Base-by-base conservation (phyloP, 2,329 filamentous ascomycete genomes). In the Penicillium sp. region DNA sequence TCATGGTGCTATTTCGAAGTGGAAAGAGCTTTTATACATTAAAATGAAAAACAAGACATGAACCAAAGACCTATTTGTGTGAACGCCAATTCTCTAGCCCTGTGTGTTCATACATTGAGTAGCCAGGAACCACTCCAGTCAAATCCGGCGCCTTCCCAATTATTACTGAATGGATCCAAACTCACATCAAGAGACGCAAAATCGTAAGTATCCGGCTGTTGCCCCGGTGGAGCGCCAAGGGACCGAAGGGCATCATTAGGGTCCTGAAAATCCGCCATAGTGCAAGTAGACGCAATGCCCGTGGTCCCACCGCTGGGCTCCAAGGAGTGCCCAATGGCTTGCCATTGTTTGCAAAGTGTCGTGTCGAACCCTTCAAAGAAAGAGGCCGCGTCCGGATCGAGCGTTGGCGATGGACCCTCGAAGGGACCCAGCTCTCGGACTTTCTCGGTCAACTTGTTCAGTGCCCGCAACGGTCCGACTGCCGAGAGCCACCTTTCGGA, bases 111-210 rank as follows among this genome's bases (percentile, higher is more conserved):
- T 31, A 64, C 23, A 57, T 62, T 64, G 8, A 66, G 58, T 15
- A 65, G 34, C 64, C 63, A 66, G 6, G 64, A 64, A 10, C 64
- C 63, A 55, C 61, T 65, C 64, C 64, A 66, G 44, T 66, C 64
- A 54, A 66, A 65, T 4, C 63, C 64, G 13, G 63, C 59, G 2
- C 64, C 64, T 53, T 66, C 64, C 64, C 64, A 66, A 32, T 53
- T 60, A 34, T 57, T 64, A 8, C 53, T 56, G 27, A 64, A 64
- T 6, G 54, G 46, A 12, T 64, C 63, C 45, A 64, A 25, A 35
- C 52, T 54, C 13, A 53, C 54, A 49, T 64, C 57, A 32, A 63
- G 53, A n/a, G 57, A 47, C 3, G 59, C 52, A 21, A 60, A 49
- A 31, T 54, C 56, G 34, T 55, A 59, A 40, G 46, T 48, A 18